Evolutionary conservation across 1,284 basidiomycete species (phyloP), one percentile per base, ranked within the genome.

Genomic region (Trichosporon asahii): DNA sequence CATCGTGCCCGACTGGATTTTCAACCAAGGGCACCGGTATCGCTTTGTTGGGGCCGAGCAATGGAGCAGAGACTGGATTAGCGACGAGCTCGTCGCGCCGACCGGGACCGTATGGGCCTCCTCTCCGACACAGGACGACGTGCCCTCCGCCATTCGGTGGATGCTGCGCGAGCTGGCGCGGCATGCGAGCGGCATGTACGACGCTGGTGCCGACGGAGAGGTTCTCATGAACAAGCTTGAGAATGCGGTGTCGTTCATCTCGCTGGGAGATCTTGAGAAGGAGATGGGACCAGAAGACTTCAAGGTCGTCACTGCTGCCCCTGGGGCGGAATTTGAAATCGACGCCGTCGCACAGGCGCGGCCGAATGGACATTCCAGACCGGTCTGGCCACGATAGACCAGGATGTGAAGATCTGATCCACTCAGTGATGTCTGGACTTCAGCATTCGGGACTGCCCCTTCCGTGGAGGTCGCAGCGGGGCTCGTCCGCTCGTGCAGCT

Each of bases 241-340:
- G 65, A 65, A 33, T n/a, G 31, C 21, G 12, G 49, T 66, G 2
- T 23, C 25, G 7, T 93, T 89, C 77, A 88, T 94, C 14, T 88
- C 90, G 5, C 89, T 93, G 88, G 92, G 91, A 70, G 77, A 88
- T 72, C 94, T 93, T 76, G 87, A 88, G 3, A 92, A 90, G 86
- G 90, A 91, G 12, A 86, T 87, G 27, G 89, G 94, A 87, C 90
- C 92, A 88, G 87, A 89, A 75, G 93, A 95, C 81, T 94, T 66
- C 21, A 46, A 49, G 11, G 49, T 66, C 49, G 65, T 55, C 14
- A 66, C 49, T 31, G 29, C 53, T 8, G 65, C 57, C 7, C 57
- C 57, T 4, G 57, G 57, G 15, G 57, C 29, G 15, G 57, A 61
- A 31, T 61, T 31, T 15, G 57, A 61, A 31, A 21, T 61, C 27